Evolutionary conservation across 805 yeast species (phyloP), one percentile per base, ranked within the genome.

Genomic region (Wickerhamomyces silvicola): DNA sequence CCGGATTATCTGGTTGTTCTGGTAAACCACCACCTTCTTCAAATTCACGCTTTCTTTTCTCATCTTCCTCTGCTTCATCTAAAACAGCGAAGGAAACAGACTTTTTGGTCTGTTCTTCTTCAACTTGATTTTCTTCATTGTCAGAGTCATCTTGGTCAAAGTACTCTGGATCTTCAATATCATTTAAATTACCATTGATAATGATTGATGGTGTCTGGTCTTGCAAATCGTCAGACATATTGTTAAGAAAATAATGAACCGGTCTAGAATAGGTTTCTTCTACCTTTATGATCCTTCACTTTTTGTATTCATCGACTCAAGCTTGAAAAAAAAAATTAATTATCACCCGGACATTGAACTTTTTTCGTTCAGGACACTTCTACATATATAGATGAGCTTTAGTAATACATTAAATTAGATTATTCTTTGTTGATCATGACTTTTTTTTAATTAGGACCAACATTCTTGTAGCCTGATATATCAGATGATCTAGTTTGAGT

Each of bases 1-100:
- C 96, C 37, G 94, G 94, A 62, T 84, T 68, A 24, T 72, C 81
- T 36, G 96, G 95, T 64, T 92, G 98, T 59, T 83, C 95, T 34
- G 98, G 98, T 38, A 92, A 73, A 32, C 98, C 98, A 38, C 97
- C 97, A 59, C 97, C 96, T 62, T 86, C 97, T 70, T 85, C 94
- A 50, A 92, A 88, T 59, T 90, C 97, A 54, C 77, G 71, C 51
- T 71, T 70, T 51, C 86, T 79, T 39, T 71, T 74, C 59, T 82
- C 95, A 54, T 81, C 94, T 38, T 76, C 85, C 39, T 70, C 75
- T 42, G 76, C 84, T 27, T 71, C 70, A 31, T 79, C 85, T 20
- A 78, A 58, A 20, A 72, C 79, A 23, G 87, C 87, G 57, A 88
- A 88, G 5, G 92, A 74, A 30, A 90, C 97, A 19, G 79, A 66